Conservation (phyloP, 2,329 filamentous ascomycete genomes). For the Penicillium sp. region DNA sequence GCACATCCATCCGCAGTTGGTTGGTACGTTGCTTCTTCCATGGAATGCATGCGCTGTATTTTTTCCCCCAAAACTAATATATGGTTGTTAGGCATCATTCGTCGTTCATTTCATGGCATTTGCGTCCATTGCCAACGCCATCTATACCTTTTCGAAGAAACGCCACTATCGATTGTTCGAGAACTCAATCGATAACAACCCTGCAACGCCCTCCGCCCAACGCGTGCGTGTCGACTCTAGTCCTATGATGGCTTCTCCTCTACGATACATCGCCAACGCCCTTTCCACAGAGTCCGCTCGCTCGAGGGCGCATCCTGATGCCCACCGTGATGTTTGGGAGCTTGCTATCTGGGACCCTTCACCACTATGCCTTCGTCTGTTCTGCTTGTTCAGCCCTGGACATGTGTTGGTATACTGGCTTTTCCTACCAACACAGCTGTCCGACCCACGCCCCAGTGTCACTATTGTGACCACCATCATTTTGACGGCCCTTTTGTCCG, state of each 20-base stretch:
- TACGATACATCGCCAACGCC: conserved; percentile 71
- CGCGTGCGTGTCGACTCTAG: conserved; percentile 87
- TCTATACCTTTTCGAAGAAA: conserved; percentile 78
- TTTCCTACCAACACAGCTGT: conserved; percentile 74
- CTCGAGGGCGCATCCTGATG: conserved; percentile 74
- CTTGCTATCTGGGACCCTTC: conserved; percentile 90
- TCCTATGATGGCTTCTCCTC: conserved; percentile 73
- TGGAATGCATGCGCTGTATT: background rate
- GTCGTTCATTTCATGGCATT: conserved; percentile 69
- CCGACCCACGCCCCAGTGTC: conserved; percentile 80
- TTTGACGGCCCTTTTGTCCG: conserved; percentile 72
- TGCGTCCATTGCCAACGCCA: conserved; percentile 73
- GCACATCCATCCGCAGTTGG: conserved; percentile 68
- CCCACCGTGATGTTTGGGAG: conserved; percentile 89
- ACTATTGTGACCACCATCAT: conserved; percentile 82
- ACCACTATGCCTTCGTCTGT: conserved; percentile 76
- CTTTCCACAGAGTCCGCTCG: conserved; percentile 72
- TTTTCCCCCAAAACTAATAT: background rate
- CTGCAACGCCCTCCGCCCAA: conserved; percentile 80
- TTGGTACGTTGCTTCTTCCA: conserved; percentile 51
- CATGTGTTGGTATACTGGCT: conserved; percentile 91
- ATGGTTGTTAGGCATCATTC: conserved; percentile 60
- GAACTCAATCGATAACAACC: conserved; percentile 72
- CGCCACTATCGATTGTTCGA: conserved; percentile 92
- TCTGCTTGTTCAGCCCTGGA: conserved; percentile 89